Conservation (phyloP, 2,329 filamentous ascomycete genomes). For the Fusarium pininemorale region DNA sequence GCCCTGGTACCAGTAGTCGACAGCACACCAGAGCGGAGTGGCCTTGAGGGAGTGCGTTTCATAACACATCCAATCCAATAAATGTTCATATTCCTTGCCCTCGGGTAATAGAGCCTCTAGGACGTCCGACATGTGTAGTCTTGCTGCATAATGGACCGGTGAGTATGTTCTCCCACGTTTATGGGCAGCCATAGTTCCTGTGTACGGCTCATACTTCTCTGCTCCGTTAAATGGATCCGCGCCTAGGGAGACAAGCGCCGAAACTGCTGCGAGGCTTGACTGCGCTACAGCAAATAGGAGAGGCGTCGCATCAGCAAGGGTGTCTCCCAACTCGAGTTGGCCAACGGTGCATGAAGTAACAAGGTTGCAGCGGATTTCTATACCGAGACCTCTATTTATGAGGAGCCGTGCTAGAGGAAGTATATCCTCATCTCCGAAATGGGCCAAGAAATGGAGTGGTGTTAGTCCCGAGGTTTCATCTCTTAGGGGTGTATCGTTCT, state of each 20-base stretch:
- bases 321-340: neutral
- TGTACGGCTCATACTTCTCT: neutral
- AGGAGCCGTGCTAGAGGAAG: neutral
- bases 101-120: neutral
- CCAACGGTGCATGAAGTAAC: neutral
- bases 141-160: neutral
- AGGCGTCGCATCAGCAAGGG: neutral
- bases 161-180: neutral
- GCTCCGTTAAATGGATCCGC: neutral
- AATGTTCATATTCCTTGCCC: neutral
- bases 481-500: neutral
- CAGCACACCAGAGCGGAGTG: neutral
- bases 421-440: neutral
- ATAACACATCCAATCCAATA: neutral
- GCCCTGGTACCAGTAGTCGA: neutral
- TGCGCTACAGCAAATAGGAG: rapidly evolving
- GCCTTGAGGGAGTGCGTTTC: neutral
- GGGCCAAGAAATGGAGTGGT: neutral
- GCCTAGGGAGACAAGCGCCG: rapidly evolving
- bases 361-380: neutral
- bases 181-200: neutral
- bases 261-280: neutral
- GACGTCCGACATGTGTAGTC: neutral
- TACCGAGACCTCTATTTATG: neutral
- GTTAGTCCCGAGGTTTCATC: neutral